These are phyloP conservation scores for Hypericum perforatum DNA, from an alignment of 345 rosid genomes.

Conservation along the genomic window DNA sequence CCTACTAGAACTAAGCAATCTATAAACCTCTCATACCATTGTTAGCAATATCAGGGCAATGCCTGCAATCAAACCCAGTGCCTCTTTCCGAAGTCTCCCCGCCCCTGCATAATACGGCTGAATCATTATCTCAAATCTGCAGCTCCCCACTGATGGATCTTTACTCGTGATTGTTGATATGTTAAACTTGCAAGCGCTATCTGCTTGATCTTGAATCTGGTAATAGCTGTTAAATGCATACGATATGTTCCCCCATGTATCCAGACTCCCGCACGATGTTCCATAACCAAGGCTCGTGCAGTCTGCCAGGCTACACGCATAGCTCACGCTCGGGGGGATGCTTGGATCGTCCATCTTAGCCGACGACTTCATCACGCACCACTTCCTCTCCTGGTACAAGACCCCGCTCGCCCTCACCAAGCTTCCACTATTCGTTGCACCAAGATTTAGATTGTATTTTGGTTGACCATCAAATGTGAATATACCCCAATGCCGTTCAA, in stretches of 20 bases:
- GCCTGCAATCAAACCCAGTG: constrained; percentile 15
- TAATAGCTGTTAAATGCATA: constrained; percentile 87
- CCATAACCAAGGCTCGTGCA: constrained; percentile 87
- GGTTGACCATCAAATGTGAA: constrained; percentile 8
- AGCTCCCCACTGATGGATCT: constrained; percentile 49
- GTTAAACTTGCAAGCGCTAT: constrained; percentile 71
- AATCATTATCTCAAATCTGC: constrained; percentile 61
- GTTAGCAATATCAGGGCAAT: constrained; percentile 24
- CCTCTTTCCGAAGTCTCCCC: constrained; percentile 6
- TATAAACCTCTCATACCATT: constrained; percentile 15
- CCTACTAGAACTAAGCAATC: too few relatives aligned
- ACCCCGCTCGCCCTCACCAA: constrained; percentile 48
- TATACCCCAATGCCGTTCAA: constrained; percentile 19
- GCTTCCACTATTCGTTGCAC: constrained; percentile 61
- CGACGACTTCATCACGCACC: constrained; percentile 73
- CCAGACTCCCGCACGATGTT: constrained; percentile 61
- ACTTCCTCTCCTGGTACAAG: constrained; percentile 39
- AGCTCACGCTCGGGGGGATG: constrained; percentile 60
- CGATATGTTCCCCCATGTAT: constrained; percentile 54
- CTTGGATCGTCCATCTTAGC: constrained; percentile 58
- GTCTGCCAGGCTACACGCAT: constrained; percentile 68
- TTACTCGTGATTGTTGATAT: constrained; percentile 43
- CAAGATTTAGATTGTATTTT: constrained; percentile 46
- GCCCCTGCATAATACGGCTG: constrained; percentile 62
- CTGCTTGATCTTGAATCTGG: constrained; percentile 68